Evolutionary conservation across 192 early-diverging fungal species (phyloP).

Genomic region (Spinellus fusiger): DNA sequence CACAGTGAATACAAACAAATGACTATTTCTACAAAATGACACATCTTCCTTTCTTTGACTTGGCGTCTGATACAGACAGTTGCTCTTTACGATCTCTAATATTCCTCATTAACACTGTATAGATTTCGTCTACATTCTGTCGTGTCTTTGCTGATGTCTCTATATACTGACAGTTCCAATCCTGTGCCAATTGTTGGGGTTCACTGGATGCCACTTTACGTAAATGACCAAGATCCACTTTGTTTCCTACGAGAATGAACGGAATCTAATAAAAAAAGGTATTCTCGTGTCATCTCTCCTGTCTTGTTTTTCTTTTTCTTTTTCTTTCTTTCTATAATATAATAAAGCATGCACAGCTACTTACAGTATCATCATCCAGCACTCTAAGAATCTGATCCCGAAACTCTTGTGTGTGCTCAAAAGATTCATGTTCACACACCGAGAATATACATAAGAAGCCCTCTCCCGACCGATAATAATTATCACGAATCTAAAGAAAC

Average conservation of each 20-base stretch:
- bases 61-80: conserved; percentile 16
- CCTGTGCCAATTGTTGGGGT: conserved; percentile 49
- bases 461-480: conserved; percentile 81
- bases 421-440: conserved; percentile 73
- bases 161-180: conserved; percentile 67
- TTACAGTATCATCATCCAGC: conserved; percentile 67
- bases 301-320: not conserved
- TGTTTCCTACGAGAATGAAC: conserved; percentile 82
- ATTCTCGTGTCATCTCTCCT: not conserved
- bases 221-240: conserved; percentile 53
- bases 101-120: conserved; percentile 65
- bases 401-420: conserved; percentile 78
- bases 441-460: conserved; percentile 85
- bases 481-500: conserved; percentile 79
- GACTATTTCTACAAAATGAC: conserved; percentile 27
- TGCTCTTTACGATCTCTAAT: conserved; percentile 63
- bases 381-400: conserved; percentile 82
- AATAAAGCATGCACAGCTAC: conserved; percentile 12
- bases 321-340: not conserved
- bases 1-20: no score
- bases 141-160: conserved; percentile 74
- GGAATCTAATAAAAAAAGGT: conserved; percentile 45
- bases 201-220: conserved; percentile 58
- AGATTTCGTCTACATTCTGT: conserved; percentile 75
- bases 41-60: conserved; percentile 31